Evolutionary conservation across 2,329 filamentous ascomycete species (phyloP).

Genomic region (Kalmusia sp.): DNA sequence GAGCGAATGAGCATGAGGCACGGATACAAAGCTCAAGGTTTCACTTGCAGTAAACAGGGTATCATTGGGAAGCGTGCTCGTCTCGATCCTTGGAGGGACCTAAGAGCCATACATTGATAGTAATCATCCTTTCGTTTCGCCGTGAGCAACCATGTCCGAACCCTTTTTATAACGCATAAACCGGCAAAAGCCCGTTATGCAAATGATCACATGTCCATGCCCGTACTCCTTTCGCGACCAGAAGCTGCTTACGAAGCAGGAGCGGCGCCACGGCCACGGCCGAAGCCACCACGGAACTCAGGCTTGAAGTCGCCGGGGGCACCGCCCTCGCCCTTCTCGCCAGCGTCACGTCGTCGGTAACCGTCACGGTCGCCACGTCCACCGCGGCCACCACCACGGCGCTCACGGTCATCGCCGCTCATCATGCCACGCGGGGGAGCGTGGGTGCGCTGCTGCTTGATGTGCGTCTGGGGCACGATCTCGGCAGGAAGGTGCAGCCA

Average conservation of each 20-base stretch:
- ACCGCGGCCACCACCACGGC: constrained; percentile 70
- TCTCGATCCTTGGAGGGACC: constrained; percentile 31
- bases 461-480: constrained; percentile 99
- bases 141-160: constrained; percentile 40
- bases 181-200: constrained; percentile 35
- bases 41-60: constrained; percentile 43
- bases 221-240: constrained; percentile 27
- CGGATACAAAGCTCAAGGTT: not conserved
- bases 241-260: constrained; percentile 44
- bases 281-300: constrained; percentile 53
- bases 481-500: constrained; percentile 99
- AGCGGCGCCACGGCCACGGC: constrained; percentile 46
- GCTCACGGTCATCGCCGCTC: constrained; percentile 79
- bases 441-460: constrained; percentile 99
- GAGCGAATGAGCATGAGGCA: too few relatives aligned
- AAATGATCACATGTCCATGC: constrained; percentile 31
- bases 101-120: constrained; percentile 44
- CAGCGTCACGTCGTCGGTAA: constrained; percentile 87
- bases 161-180: constrained; percentile 40
- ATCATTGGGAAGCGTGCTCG: constrained; percentile 44
- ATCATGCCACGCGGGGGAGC: constrained; percentile 99
- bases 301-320: constrained; percentile 53
- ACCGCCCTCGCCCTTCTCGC: constrained; percentile 48
- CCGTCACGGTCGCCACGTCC: constrained; percentile 73
- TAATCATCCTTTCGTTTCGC: constrained; percentile 48